Conservation (phyloP, 495 filamentous ascomycete genomes). For the Hapsidospora chrysogenum region DNA sequence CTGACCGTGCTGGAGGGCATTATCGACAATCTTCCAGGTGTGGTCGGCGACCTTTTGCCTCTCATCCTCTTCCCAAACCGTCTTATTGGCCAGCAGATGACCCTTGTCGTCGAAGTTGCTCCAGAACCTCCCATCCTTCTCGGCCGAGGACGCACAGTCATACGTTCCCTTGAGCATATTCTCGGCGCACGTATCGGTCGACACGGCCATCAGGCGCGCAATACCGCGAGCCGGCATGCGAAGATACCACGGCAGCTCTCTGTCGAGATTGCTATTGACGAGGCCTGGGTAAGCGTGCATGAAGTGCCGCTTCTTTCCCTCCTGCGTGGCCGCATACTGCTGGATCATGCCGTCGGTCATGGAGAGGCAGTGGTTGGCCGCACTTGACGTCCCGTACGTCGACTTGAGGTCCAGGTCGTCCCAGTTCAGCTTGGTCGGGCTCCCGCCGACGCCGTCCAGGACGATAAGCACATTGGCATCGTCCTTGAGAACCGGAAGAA, state of each 20-base stretch:
- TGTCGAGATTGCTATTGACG: slow-evolving; percentile 5
- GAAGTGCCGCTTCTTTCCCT: slow-evolving; percentile 6
- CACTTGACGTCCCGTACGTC: slow-evolving; percentile 4
- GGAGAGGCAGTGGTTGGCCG: slow-evolving; percentile 7
- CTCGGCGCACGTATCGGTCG: too few relatives aligned
- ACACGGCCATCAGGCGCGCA: slow-evolving; percentile 1
- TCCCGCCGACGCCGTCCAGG: slow-evolving; percentile 4
- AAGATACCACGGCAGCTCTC: slow-evolving; percentile 6
- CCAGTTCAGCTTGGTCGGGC: slow-evolving; percentile 8
- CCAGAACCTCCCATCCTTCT: too few relatives aligned
- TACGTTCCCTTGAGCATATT: too few relatives aligned
- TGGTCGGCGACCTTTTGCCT: too few relatives aligned
- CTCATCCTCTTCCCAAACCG: too few relatives aligned
- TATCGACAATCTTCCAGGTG: too few relatives aligned
- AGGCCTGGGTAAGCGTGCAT: slow-evolving; percentile 9
- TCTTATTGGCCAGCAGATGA: too few relatives aligned
- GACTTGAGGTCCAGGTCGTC: slow-evolving; percentile 10
- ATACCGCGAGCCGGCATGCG: neutral
- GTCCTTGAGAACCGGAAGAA: slow-evolving; percentile 6
- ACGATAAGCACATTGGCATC: slow-evolving; percentile 9
- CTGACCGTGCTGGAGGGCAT: too few relatives aligned
- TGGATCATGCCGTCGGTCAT: slow-evolving; percentile 11
- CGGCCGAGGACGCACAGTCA: too few relatives aligned
- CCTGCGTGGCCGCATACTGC: slow-evolving; percentile 5
- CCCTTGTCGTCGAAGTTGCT: too few relatives aligned